A percentile compares a stretch with the other conserved stretches of the same genome.
phyloP scores from a whole-genome alignment of 176 grass and related monocot species.

The Juncus effusus region DNA sequence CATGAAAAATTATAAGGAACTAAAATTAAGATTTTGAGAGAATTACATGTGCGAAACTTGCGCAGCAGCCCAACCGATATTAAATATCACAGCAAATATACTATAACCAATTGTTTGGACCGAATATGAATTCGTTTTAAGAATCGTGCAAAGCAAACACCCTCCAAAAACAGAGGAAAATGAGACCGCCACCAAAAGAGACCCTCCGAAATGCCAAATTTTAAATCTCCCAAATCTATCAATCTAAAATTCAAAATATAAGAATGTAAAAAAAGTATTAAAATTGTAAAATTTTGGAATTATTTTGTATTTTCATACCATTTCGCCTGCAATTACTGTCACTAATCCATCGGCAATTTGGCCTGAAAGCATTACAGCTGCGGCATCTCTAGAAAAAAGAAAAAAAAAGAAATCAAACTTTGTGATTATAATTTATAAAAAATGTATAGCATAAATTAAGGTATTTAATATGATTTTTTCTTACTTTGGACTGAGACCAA shows the following conservation, averaged over 20 bases:
- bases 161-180: slow-evolving; percentile 96
- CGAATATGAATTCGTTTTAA: slow-evolving; percentile 43
- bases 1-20: background rate
- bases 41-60: slow-evolving; percentile 97
- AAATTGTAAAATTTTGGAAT: too few species aligned
- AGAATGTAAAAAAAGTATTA: too few species aligned
- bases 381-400: slow-evolving; percentile 58
- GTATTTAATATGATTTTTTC: background rate
- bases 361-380: slow-evolving; percentile 91
- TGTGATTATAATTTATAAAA: background rate
- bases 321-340: slow-evolving; percentile 82
- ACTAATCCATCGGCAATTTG: slow-evolving; percentile 86
- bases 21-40: too few species aligned
- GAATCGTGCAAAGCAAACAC: slow-evolving; percentile 78
- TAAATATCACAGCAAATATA: slow-evolving; percentile 91
- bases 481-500: slow-evolving; percentile 79
- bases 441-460: background rate
- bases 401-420: background rate
- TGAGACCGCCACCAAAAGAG: slow-evolving; percentile 85
- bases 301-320: slow-evolving; percentile 41
- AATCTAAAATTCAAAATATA: too few species aligned
- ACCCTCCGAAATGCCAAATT: slow-evolving; percentile 93
- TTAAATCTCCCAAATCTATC: slow-evolving; percentile 95
- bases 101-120: slow-evolving; percentile 86
- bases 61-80: slow-evolving; percentile 94